These are phyloP conservation scores for Raffaelea deltoideospora DNA, from an alignment of 2,329 filamentous ascomycete species.

Conservation along the genomic window DNA sequence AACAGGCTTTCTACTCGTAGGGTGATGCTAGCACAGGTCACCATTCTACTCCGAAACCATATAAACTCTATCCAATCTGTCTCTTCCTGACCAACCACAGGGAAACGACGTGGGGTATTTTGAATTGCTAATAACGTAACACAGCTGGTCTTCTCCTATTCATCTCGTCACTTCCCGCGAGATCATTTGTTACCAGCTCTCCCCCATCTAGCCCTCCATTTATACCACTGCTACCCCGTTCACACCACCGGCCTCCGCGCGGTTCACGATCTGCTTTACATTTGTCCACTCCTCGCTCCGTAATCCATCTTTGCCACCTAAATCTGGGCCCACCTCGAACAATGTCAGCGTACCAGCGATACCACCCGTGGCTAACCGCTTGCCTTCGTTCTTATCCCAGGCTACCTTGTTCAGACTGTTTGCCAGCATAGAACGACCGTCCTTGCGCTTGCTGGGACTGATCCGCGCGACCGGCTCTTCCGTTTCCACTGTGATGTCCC, in stretches of 20 bases:
- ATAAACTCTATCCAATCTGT: no score
- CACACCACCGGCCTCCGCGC: slow-evolving; percentile 47
- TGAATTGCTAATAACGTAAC: no score
- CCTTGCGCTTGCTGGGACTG: slow-evolving; percentile 51
- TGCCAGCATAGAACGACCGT: slow-evolving; percentile 54
- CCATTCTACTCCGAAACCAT: no score
- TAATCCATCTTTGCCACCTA: slow-evolving; percentile 72
- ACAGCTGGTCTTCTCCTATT: no score
- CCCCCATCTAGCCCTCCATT: no score
- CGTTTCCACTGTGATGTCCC: slow-evolving; percentile 84
- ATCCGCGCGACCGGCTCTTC: slow-evolving; percentile 82
- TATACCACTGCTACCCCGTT: slow-evolving; percentile 24
- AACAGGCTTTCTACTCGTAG: no score
- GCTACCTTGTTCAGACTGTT: slow-evolving; percentile 87
- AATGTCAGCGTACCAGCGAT: slow-evolving; percentile 82
- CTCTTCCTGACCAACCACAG: no score
- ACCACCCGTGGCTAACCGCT: slow-evolving; percentile 75
- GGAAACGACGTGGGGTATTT: no score
- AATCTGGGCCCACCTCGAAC: slow-evolving; percentile 73
- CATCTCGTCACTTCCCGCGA: no score
- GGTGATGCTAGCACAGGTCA: no score
- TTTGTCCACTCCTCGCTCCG: slow-evolving; percentile 83
- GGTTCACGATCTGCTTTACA: slow-evolving; percentile 76
- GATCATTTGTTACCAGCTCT: no score
- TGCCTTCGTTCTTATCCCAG: slow-evolving; percentile 85